These are phyloP conservation scores for Pelargonium citronellum DNA, from an alignment of 441 rosid genomes.

Conservation along the genomic window DNA sequence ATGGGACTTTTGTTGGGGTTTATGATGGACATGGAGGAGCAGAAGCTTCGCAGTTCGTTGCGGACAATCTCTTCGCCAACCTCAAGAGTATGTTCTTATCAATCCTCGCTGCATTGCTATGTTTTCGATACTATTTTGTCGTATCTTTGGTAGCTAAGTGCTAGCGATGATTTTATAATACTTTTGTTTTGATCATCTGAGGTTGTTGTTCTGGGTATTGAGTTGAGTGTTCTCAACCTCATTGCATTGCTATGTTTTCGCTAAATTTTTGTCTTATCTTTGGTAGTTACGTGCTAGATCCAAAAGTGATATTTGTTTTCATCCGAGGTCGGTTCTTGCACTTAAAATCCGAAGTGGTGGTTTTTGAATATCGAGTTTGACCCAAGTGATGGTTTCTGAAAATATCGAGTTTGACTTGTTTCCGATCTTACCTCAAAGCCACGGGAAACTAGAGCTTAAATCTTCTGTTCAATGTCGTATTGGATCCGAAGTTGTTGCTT, in stretches of 20 bases:
- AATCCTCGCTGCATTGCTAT: constrained; percentile 5
- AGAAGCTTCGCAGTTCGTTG: constrained; percentile 62
- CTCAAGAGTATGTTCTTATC: constrained; percentile 47
- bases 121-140: constrained; percentile 7
- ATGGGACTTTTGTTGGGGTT: constrained; percentile 67
- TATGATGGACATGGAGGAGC: constrained; percentile 92
- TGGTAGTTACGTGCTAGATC: background rate
- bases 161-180: no score
- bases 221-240: background rate
- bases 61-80: constrained; percentile 49
- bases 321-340: no score
- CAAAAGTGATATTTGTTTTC: background rate
- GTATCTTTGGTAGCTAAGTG: background rate
- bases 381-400: background rate
- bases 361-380: no score
- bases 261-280: background rate
- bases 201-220: background rate
- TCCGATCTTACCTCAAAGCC: no score
- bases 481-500: no score
- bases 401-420: no score
- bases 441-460: no score
- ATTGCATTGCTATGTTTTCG: background rate
- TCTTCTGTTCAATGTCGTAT: no score
- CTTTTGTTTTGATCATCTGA: background rate
- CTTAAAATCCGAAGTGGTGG: background rate